Conservation (phyloP, 2,329 filamentous ascomycete species). For the Pyrenophora tritici-repentis region DNA sequence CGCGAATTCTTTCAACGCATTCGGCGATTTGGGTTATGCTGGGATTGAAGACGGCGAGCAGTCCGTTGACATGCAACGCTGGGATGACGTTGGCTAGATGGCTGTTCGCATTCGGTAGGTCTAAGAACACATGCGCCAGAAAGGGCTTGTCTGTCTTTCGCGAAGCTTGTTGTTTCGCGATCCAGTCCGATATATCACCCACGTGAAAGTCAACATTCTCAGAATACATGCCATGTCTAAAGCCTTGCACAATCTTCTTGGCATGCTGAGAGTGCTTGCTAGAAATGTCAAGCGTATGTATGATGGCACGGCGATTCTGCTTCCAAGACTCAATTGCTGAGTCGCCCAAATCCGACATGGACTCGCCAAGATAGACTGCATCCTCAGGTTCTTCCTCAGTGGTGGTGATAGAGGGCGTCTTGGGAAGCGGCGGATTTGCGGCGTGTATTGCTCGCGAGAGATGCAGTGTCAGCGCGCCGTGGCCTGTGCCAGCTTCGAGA, state of each 20-base stretch:
- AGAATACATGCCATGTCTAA: conserved; percentile 71
- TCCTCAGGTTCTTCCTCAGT: conserved; percentile 32
- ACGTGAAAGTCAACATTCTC: conserved; percentile 75
- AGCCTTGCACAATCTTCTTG: conserved; percentile 66
- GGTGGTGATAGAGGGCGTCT: conserved; percentile 18
- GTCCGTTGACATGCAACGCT: conserved; percentile 67
- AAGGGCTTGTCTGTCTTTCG: conserved; percentile 59
- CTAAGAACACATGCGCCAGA: conserved; percentile 72
- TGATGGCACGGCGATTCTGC: conserved; percentile 64
- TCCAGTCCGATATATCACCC: conserved; percentile 67
- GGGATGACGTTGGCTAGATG: conserved; percentile 57
- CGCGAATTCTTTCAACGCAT: conserved; percentile 61
- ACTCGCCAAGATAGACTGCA: conserved; percentile 40
- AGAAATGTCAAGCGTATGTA: conserved; percentile 75
- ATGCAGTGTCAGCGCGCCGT: conserved; percentile 77
- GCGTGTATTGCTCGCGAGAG: conserved; percentile 76
- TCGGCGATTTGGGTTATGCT: conserved; percentile 77
- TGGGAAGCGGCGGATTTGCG: conserved; percentile 64
- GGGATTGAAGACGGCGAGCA: conserved; percentile 73
- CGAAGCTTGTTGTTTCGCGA: conserved; percentile 54
- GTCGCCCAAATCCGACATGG: conserved; percentile 38
- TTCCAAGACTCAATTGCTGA: conserved; percentile 45
- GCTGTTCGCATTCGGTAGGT: conserved; percentile 68
- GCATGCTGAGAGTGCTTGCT: conserved; percentile 67
- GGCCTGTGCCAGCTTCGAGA: conserved; percentile 84